These are phyloP conservation scores for Phoma sp. DNA, from an alignment of 2,329 filamentous ascomycete species.

Conservation along the genomic window DNA sequence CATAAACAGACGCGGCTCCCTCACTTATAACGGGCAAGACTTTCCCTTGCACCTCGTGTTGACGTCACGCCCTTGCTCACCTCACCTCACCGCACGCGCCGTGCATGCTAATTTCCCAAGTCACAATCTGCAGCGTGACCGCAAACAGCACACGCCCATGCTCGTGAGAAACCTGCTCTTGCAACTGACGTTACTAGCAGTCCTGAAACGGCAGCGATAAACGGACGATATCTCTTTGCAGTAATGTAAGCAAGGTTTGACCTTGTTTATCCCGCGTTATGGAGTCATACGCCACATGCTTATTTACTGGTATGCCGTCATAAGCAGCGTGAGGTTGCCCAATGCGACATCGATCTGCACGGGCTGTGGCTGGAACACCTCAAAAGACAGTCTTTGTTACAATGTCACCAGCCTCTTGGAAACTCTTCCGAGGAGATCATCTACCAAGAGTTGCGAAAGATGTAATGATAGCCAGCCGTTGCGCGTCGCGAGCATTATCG, in stretches of 20 bases:
- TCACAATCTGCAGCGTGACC: conserved; percentile 12
- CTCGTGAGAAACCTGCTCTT: conserved; percentile 17
- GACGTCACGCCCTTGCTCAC: conserved; percentile 17
- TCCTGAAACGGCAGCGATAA: conserved; percentile 13
- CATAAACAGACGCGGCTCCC: conserved; percentile 16
- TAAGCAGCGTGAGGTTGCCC: conserved; percentile 1
- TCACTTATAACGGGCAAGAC: conserved; percentile 17
- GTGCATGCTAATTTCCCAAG: conserved; percentile 13
- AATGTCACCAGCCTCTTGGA: conserved; percentile 5
- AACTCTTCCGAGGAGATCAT: conserved; percentile 14
- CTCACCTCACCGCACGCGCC: conserved; percentile 11
- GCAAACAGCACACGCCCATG: conserved; percentile 16
- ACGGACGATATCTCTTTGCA: conserved; percentile 9
- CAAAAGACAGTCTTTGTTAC: neutral
- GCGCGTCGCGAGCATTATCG: conserved; percentile 10
- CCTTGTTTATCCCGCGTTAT: conserved; percentile 13
- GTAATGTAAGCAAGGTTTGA: conserved; percentile 6
- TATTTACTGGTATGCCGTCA: conserved; percentile 15
- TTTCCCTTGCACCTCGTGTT: conserved; percentile 1
- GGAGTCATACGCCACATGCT: conserved; percentile 17
- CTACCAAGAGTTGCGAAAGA: neutral
- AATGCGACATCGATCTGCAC: conserved; percentile 5
- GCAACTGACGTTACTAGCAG: conserved; percentile 11
- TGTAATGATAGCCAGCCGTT: conserved; percentile 17
- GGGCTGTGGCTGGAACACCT: conserved; percentile 13